Conservation (phyloP, 177 flowering plant genomes). For the Tripterygium wilfordii region DNA sequence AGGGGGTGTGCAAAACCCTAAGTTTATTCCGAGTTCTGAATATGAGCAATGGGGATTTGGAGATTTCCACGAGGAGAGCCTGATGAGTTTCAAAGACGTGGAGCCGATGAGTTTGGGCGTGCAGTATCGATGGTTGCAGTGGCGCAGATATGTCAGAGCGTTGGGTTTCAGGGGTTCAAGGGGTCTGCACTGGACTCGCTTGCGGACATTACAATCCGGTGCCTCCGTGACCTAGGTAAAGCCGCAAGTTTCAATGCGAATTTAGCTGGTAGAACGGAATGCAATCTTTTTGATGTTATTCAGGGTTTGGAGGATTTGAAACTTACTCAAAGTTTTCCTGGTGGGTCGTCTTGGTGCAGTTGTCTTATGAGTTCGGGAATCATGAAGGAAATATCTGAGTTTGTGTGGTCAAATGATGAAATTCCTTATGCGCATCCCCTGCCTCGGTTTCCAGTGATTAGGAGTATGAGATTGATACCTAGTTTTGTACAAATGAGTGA, state of each 20-base stretch:
- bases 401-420: conserved; percentile 36
- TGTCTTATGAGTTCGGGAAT: conserved; percentile 27
- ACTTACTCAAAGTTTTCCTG: conserved; percentile 22
- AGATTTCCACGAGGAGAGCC: conserved; percentile 11
- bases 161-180: conserved; percentile 44
- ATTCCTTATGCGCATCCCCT: conserved; percentile 65
- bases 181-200: conserved; percentile 50
- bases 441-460: conserved; percentile 61
- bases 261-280: conserved; percentile 45
- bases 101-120: conserved; percentile 40
- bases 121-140: conserved; percentile 41
- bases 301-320: conserved; percentile 43
- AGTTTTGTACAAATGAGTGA: conserved; percentile 61
- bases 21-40: conserved; percentile 30
- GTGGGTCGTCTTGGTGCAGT: conserved; percentile 20
- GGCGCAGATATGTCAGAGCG: conserved; percentile 56
- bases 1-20: no score
- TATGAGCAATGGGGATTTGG: conserved; percentile 49
- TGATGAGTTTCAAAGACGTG: no score
- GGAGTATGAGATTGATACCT: conserved; percentile 30
- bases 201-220: conserved; percentile 36
- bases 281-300: conserved; percentile 51
- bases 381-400: conserved; percentile 33
- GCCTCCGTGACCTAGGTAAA: conserved; percentile 41
- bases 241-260: conserved; percentile 32